These are phyloP conservation scores for Apodospora peruviana DNA, from an alignment of 495 filamentous ascomycete genomes.

Conservation along the genomic window DNA sequence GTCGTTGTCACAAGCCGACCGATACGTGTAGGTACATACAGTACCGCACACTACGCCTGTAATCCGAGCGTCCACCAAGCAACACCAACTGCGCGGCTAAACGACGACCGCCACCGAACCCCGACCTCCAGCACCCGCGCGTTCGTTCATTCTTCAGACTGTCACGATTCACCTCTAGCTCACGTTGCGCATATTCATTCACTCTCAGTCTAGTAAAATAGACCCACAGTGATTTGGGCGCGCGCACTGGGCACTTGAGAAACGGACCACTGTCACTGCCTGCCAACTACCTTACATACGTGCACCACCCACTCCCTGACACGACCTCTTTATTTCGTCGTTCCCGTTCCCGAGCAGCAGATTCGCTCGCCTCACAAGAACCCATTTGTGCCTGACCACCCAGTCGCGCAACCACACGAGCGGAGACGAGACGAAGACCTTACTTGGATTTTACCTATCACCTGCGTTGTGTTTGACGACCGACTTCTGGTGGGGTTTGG, in stretches of 20 bases:
- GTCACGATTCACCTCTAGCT: not conserved
- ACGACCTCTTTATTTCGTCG: not conserved
- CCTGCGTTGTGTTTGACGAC: too few relatives aligned
- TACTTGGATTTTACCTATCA: too few relatives aligned
- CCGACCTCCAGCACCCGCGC: not conserved
- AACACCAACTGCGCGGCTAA: not conserved
- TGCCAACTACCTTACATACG: not conserved
- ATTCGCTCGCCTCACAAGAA: not conserved
- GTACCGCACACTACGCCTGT: too few relatives aligned
- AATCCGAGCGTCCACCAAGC: not conserved
- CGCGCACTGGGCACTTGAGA: not conserved
- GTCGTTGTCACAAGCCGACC: not conserved
- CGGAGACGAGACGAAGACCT: not conserved
- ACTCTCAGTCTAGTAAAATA: not conserved
- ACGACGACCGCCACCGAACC: not conserved
- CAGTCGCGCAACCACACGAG: slow-evolving; percentile 4
- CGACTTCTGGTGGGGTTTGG: too few relatives aligned
- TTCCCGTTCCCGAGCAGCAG: not conserved
- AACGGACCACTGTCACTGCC: not conserved
- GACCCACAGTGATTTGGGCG: not conserved
- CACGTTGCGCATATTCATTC: not conserved
- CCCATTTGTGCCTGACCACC: slow-evolving; percentile 9
- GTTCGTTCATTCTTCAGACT: not conserved
- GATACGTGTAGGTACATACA: too few relatives aligned
- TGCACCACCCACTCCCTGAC: not conserved